These are phyloP conservation scores for Russula abietina DNA, from an alignment of 768 basidiomycete genomes.

Conservation along the genomic window DNA sequence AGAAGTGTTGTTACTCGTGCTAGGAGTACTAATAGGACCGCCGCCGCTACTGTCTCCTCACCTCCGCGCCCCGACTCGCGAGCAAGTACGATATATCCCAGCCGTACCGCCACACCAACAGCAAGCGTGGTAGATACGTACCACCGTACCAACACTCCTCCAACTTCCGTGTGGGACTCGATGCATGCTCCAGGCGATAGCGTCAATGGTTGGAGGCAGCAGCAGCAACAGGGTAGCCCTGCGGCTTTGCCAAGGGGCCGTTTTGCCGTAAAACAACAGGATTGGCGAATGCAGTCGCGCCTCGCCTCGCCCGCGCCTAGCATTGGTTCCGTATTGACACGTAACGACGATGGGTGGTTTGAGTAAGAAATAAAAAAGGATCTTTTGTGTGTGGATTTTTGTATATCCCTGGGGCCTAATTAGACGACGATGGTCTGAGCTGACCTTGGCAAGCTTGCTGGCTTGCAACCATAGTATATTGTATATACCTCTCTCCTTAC, in stretches of 20 bases:
- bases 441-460: background rate
- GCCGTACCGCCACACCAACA: slow-evolving; percentile 49
- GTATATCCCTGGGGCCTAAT: background rate
- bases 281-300: slow-evolving; percentile 31
- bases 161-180: slow-evolving; percentile 67
- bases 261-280: background rate
- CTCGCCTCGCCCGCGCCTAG: slow-evolving; percentile 72
- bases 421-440: background rate
- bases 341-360: slow-evolving; percentile 78
- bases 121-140: slow-evolving; percentile 31
- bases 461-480: background rate
- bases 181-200: slow-evolving; percentile 42
- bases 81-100: slow-evolving; percentile 54
- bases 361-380: slow-evolving; percentile 31
- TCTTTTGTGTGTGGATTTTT: background rate
- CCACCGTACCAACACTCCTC: slow-evolving; percentile 43
- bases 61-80: slow-evolving; percentile 70
- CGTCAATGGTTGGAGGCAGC: slow-evolving; percentile 21
- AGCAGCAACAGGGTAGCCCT: background rate
- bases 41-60: slow-evolving; percentile 29
- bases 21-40: background rate
- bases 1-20: slow-evolving; percentile 49
- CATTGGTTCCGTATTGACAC: slow-evolving; percentile 65
- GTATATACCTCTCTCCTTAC: background rate
- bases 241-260: background rate